These are phyloP conservation scores for Amaranthus hypochondriacus DNA, from an alignment of 148 eudicot genomes.

Conservation along the genomic window DNA sequence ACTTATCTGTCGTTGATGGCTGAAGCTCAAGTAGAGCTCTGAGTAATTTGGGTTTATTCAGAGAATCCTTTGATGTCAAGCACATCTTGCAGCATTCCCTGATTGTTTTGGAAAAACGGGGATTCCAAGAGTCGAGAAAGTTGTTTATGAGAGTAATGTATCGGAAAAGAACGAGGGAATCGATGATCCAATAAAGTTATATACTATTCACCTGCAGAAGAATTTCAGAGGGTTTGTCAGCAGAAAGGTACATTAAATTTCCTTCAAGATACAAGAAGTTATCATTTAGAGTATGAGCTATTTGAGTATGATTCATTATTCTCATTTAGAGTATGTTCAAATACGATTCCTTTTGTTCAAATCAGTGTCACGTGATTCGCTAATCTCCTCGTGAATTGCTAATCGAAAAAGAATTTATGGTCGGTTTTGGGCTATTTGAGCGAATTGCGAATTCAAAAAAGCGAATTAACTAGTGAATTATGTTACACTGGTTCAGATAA, in stretches of 20 bases:
- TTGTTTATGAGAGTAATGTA: neutral
- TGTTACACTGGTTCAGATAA: too few species aligned
- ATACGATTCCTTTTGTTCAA: too few species aligned
- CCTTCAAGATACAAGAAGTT: neutral
- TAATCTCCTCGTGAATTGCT: too few species aligned
- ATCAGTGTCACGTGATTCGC: too few species aligned
- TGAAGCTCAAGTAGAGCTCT: slow-evolving; percentile 33
- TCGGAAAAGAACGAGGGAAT: neutral
- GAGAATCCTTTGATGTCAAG: slow-evolving; percentile 35
- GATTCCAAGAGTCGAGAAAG: slow-evolving; percentile 16
- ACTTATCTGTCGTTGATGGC: slow-evolving; percentile 17
- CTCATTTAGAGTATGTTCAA: too few species aligned
- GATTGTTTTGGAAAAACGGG: slow-evolving; percentile 24
- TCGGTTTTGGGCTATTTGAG: too few species aligned
- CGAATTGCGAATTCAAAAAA: too few species aligned
- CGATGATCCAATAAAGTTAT: neutral
- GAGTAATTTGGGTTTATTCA: slow-evolving; percentile 17
- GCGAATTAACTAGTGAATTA: too few species aligned
- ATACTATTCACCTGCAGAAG: slow-evolving; percentile 16
- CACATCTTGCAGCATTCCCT: slow-evolving; percentile 91
- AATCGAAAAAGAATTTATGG: too few species aligned
- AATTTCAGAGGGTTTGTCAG: slow-evolving; percentile 1
- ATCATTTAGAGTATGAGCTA: too few species aligned
- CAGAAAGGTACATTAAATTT: neutral
- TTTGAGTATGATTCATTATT: too few species aligned